A percentile compares a stretch with the other conserved stretches of the same genome.
phyloP scores from a whole-genome alignment of 192 early-diverging fungal genomes.

The Pecoramyces ruminantium region DNA sequence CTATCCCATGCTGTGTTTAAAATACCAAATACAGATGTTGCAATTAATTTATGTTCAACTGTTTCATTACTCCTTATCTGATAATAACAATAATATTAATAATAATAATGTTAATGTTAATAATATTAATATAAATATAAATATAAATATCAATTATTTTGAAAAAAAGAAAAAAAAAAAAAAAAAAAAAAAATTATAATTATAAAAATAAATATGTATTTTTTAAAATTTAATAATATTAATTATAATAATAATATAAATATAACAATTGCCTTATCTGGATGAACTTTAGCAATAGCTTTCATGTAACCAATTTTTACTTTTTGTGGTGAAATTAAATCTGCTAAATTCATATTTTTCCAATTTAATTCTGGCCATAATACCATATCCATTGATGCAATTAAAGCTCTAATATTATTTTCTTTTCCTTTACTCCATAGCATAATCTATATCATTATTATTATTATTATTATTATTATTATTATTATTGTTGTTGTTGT shows the following conservation, averaged over 20 bases:
- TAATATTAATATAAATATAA: constrained; percentile 18
- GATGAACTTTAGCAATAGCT: constrained; percentile 81
- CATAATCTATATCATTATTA: constrained; percentile 15
- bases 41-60: constrained; percentile 74
- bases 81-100: background rate
- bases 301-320: constrained; percentile 88
- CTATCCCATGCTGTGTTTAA: constrained; percentile 91
- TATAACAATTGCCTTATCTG: constrained; percentile 54
- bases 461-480: no score
- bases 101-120: constrained; percentile 3
- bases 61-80: constrained; percentile 7
- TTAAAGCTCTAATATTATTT: constrained; percentile 70
- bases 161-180: no score
- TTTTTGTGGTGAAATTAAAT: constrained; percentile 66
- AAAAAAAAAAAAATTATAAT: background rate
- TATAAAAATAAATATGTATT: constrained; percentile 14
- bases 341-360: constrained; percentile 59
- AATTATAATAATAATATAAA: background rate
- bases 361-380: constrained; percentile 63
- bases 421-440: constrained; percentile 79
- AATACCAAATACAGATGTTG: constrained; percentile 66
- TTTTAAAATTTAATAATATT: no score
- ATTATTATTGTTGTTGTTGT: no score
- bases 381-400: constrained; percentile 59
- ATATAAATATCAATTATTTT: no score